phyloP scores from a whole-genome alignment of 208 protist genomes.

The Acanthamoeba lenticulata region DNA sequence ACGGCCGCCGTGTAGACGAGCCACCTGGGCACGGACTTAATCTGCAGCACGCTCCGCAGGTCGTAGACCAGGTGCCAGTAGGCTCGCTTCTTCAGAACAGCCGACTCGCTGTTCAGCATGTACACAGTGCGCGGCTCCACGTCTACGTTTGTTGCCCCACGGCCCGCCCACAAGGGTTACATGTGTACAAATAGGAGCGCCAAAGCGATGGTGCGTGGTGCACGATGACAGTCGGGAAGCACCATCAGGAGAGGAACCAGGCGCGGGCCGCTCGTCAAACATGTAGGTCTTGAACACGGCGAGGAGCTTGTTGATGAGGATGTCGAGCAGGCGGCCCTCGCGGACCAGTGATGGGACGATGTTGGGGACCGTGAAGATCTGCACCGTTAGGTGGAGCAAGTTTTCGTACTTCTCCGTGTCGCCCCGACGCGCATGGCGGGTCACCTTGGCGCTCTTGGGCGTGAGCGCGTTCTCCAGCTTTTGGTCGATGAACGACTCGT shows the following conservation, averaged over 20 bases:
- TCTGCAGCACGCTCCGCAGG: slow-evolving; percentile 28
- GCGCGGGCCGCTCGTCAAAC: neutral
- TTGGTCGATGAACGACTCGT: slow-evolving; percentile 51
- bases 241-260: neutral
- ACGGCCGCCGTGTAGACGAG: slow-evolving; percentile 8
- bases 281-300: slow-evolving; percentile 30
- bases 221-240: too few relatives aligned
- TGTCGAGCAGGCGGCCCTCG: neutral
- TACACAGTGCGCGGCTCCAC: neutral
- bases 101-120: neutral
- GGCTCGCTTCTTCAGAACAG: slow-evolving; percentile 14
- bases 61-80: slow-evolving; percentile 53
- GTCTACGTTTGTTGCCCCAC: too few relatives aligned
- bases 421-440: neutral
- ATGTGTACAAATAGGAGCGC: too few relatives aligned
- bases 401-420: slow-evolving; percentile 21
- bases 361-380: slow-evolving; percentile 60
- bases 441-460: neutral
- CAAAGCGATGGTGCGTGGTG: too few relatives aligned
- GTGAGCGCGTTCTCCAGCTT: slow-evolving; percentile 55
- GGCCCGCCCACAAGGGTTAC: too few relatives aligned
- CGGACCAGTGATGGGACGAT: slow-evolving; percentile 26
- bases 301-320: slow-evolving; percentile 26
- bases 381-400: slow-evolving; percentile 28
- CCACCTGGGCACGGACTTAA: slow-evolving; percentile 25